phyloP scores from a whole-genome alignment of 345 rosid species.

The Populus nigra region DNA sequence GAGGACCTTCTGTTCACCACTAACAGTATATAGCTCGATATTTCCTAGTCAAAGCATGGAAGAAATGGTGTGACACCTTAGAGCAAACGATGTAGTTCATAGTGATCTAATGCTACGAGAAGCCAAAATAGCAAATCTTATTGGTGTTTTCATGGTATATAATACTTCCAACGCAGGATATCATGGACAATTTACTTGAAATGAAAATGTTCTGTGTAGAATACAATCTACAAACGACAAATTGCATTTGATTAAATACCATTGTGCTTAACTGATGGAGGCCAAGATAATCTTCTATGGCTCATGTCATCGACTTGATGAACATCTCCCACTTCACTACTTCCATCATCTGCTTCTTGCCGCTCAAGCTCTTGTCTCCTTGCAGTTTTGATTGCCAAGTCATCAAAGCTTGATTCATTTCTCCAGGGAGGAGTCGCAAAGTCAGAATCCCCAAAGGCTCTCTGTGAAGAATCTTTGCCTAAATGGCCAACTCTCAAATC shows the following conservation, averaged over 20 bases:
- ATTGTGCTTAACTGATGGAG: conserved; percentile 56
- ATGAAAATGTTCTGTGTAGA: conserved; percentile 1
- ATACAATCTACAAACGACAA: not conserved
- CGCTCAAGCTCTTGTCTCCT: conserved; percentile 41
- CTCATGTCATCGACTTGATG: conserved; percentile 42
- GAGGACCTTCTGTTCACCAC: not conserved
- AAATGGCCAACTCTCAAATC: conserved; percentile 72
- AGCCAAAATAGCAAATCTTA: not conserved
- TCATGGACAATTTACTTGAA: not conserved
- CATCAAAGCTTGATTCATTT: conserved; percentile 62
- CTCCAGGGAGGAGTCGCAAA: conserved; percentile 76
- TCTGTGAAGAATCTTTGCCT: conserved; percentile 38
- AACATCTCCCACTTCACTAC: conserved; percentile 35
- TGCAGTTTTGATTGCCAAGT: conserved; percentile 43
- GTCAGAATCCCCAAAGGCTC: conserved; percentile 43
- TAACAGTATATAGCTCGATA: not conserved
- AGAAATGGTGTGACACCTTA: not conserved
- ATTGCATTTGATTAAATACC: conserved; percentile 14
- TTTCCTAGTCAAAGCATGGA: not conserved
- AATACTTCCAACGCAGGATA: not conserved
- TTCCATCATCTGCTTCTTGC: conserved; percentile 45
- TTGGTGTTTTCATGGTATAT: not conserved
- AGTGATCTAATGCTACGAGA: not conserved
- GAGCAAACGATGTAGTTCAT: not conserved
- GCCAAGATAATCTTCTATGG: conserved; percentile 86